Evolutionary conservation across 2,329 filamentous ascomycete genomes (phyloP), one percentile per base, ranked within the genome.

Genomic region (Didymella keratinophila): DNA sequence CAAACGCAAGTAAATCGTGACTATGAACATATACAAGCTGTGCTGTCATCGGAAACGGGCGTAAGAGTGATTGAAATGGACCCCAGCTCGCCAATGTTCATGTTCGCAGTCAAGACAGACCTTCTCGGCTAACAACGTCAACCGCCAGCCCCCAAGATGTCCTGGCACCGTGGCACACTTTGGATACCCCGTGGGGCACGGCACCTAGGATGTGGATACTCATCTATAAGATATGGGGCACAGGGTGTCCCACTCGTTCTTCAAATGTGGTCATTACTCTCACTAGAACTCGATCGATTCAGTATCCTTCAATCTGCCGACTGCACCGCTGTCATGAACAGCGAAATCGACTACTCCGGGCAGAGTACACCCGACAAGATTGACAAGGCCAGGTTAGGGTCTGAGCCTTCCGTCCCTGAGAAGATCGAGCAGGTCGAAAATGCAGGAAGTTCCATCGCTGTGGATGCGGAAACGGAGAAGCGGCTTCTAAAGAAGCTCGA

Each of bases 401-500:
- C 51, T 20, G 56, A 62, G 3, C 53, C 60, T 14, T 61, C 63
- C 3, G 54, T 62, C 8, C 63, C 63, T 9, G 32, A 61, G 21
- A 66, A 60, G 30, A 44, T 58, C 11, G 63, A 65, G 27, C 60
- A 67, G 44, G 52, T 61, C 21, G 61, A 65, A 16, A 59, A 61
- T 39, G 48, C 46, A 11, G 60, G 48, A 16, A 37, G 45, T 2
- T 46, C 52, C 14, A 34, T 45, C 9, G 51, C 52, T 2, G 54
- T 84, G 18, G 82, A 84, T 58, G 75, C 77, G 1, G 74, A 67
- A 20, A 80, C 79, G 52, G 82, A 84, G 65, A 73, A 68, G 48
- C 79, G 76, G 52, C 71, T 84, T 2, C 76, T 84, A 5, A 68
- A 74, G 20, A 84, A 84, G 58, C 71, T 84, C 11, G 83, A 84